Conservation (phyloP, 371 early-diverging fungal species). For the Circinella minor region DNA sequence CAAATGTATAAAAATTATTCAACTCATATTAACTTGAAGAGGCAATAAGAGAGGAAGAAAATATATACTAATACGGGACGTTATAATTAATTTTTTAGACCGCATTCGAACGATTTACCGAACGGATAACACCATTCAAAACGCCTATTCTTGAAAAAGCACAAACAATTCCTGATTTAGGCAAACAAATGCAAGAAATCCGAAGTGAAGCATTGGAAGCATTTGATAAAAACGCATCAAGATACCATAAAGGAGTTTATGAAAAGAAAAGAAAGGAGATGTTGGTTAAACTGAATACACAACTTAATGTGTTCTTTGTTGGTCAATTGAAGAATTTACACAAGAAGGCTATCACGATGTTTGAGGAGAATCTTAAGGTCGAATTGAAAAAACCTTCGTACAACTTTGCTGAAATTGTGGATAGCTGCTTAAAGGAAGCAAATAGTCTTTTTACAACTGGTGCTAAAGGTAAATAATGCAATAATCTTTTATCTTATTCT, state of each 20-base stretch:
- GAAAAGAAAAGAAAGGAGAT: constrained; percentile 84
- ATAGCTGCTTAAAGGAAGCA: constrained; percentile 46
- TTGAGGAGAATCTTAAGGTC: constrained; percentile 51
- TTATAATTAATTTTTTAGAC: constrained; percentile 33
- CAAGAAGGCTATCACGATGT: constrained; percentile 68
- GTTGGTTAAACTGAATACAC: constrained; percentile 73
- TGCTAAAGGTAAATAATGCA: constrained; percentile 33
- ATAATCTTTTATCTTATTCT: background rate
- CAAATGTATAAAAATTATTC: constrained; percentile 47
- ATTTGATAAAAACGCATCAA: constrained; percentile 90
- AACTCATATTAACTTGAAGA: too few species aligned
- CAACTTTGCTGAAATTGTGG: constrained; percentile 62
- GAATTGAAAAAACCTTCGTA: constrained; percentile 50
- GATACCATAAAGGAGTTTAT: constrained; percentile 93
- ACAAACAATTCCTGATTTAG: constrained; percentile 77
- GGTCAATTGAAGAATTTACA: constrained; percentile 88
- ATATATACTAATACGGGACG: too few species aligned
- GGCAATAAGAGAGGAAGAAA: too few species aligned
- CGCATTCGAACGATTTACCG: constrained; percentile 74
- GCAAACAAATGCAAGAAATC: constrained; percentile 65
- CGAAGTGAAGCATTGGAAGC: constrained; percentile 63
- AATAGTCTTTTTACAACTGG: constrained; percentile 38
- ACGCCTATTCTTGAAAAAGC: constrained; percentile 75
- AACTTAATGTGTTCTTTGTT: constrained; percentile 78
- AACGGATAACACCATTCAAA: constrained; percentile 63